Percentiles rank a stretch among this genome's conserved stretches.
These are phyloP conservation scores for Dalbergia cochinchinensis DNA, from an alignment of 306 rosid genomes.

Conservation along the genomic window DNA sequence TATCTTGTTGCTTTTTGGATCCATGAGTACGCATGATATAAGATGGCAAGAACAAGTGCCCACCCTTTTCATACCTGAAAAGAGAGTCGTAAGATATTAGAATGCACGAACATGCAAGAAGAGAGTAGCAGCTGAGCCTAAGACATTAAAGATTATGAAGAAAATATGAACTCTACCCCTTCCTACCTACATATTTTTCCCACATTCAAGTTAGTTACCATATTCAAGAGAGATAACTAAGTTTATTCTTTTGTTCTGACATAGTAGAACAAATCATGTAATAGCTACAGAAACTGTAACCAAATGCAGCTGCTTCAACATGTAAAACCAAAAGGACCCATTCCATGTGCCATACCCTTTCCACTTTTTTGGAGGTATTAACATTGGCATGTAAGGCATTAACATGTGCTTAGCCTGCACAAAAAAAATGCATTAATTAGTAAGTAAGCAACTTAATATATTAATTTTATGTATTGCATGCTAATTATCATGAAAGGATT, in stretches of 20 bases:
- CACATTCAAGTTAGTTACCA: slow-evolving; percentile 28
- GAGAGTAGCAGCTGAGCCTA: slow-evolving; percentile 16
- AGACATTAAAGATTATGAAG: slow-evolving; percentile 31
- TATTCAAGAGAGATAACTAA: slow-evolving; percentile 15
- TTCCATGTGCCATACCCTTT: slow-evolving; percentile 68
- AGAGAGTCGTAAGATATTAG: slow-evolving; percentile 23
- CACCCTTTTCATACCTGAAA: slow-evolving; percentile 83
- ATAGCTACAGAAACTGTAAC: slow-evolving; percentile 23
- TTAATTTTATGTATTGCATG: slow-evolving; percentile 22
- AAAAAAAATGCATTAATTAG: slow-evolving; percentile 47
- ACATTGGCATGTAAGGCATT: slow-evolving; percentile 87
- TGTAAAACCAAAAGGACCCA: slow-evolving; percentile 34
- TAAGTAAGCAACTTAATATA: slow-evolving; percentile 26
- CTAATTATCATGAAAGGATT: slow-evolving; percentile 14
- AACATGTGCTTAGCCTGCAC: slow-evolving; percentile 80
- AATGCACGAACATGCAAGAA: background rate
- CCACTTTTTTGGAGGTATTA: slow-evolving; percentile 90
- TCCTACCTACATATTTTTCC: background rate
- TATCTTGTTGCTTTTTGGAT: slow-evolving; percentile 77
- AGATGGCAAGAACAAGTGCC: slow-evolving; percentile 85
- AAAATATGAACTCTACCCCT: background rate
- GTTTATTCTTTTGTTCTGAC: background rate
- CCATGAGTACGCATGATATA: slow-evolving; percentile 91
- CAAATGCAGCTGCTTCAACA: slow-evolving; percentile 29
- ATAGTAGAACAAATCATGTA: slow-evolving; percentile 2